Percentiles rank a stretch among this genome's conserved stretches.
These are phyloP conservation scores for Stachybotrys elegans DNA, from an alignment of 2,329 filamentous ascomycete genomes.

Conservation along the genomic window DNA sequence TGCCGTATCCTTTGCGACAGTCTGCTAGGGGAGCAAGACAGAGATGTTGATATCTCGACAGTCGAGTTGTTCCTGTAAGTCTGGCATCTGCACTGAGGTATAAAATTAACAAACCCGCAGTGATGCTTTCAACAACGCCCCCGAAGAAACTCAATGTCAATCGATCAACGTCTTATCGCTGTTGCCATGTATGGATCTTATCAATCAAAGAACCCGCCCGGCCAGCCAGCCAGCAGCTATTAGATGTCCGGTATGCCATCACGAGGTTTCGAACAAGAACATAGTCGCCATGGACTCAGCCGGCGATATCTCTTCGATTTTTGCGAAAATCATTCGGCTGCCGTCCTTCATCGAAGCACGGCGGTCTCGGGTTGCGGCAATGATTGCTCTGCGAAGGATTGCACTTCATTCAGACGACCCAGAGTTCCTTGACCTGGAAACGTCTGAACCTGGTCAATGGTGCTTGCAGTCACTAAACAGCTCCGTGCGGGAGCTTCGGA, in stretches of 20 bases:
- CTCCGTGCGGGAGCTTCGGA: constrained; percentile 76
- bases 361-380: constrained; percentile 62
- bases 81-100: too few species aligned
- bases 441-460: constrained; percentile 69
- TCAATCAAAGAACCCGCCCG: too few species aligned
- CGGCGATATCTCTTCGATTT: too few species aligned
- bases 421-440: constrained; percentile 60
- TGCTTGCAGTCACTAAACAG: constrained; percentile 78
- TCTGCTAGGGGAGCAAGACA: constrained; percentile 18
- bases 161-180: constrained; percentile 51
- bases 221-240: too few species aligned
- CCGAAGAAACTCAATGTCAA: constrained; percentile 45
- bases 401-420: constrained; percentile 59
- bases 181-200: too few species aligned
- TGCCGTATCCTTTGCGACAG: constrained; percentile 19
- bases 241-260: constrained; percentile 24
- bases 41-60: constrained; percentile 21
- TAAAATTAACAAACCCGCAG: too few species aligned
- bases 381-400: constrained; percentile 66
- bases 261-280: constrained; percentile 23
- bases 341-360: constrained; percentile 47
- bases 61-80: constrained; percentile 43
- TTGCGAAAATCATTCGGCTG: constrained; percentile 40
- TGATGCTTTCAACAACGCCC: constrained; percentile 36
- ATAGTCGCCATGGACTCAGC: too few species aligned